Conservation (phyloP, 495 filamentous ascomycete genomes). For the Talaromyces liani region DNA sequence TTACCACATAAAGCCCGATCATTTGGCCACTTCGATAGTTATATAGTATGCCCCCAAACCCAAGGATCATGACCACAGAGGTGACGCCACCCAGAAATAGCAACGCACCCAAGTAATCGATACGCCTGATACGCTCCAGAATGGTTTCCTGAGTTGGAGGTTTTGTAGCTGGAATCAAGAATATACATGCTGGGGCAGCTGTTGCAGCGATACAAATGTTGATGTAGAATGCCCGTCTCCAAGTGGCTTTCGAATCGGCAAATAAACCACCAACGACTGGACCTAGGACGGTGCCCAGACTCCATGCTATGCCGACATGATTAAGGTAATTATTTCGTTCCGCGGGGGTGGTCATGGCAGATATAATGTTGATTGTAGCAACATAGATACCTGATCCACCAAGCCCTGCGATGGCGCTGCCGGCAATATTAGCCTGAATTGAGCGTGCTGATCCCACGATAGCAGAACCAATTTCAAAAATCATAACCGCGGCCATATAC, state of each 20-base stretch:
- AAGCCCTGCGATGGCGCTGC: slow-evolving; percentile 17
- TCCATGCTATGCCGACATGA: slow-evolving; percentile 27
- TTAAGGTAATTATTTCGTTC: slow-evolving; percentile 5
- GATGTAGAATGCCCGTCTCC: slow-evolving; percentile 42
- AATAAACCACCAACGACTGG: slow-evolving; percentile 35
- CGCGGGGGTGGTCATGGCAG: slow-evolving; percentile 11
- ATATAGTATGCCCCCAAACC: too few relatives aligned
- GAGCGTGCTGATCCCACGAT: slow-evolving; percentile 39
- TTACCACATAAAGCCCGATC: too few relatives aligned
- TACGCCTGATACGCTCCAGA: too few relatives aligned
- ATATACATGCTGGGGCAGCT: slow-evolving; percentile 35
- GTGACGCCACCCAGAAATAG: too few relatives aligned
- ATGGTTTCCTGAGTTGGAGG: too few relatives aligned
- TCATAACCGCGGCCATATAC: slow-evolving; percentile 12
- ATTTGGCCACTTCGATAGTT: too few relatives aligned
- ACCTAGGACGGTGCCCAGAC: slow-evolving; percentile 36
- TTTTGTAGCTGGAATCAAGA: too few relatives aligned
- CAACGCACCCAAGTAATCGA: too few relatives aligned
- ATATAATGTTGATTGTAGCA: too few relatives aligned
- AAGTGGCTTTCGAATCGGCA: slow-evolving; percentile 20
- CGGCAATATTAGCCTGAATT: slow-evolving; percentile 37
- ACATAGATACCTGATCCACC: too few relatives aligned
- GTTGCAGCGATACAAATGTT: slow-evolving; percentile 47
- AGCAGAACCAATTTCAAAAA: slow-evolving; percentile 39
- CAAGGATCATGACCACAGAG: too few relatives aligned